Percentiles rank a stretch among this genome's conserved stretches.
Evolutionary conservation across 2,329 filamentous ascomycete genomes (phyloP).

Genomic region (Trichoderma brevicompactum): DNA sequence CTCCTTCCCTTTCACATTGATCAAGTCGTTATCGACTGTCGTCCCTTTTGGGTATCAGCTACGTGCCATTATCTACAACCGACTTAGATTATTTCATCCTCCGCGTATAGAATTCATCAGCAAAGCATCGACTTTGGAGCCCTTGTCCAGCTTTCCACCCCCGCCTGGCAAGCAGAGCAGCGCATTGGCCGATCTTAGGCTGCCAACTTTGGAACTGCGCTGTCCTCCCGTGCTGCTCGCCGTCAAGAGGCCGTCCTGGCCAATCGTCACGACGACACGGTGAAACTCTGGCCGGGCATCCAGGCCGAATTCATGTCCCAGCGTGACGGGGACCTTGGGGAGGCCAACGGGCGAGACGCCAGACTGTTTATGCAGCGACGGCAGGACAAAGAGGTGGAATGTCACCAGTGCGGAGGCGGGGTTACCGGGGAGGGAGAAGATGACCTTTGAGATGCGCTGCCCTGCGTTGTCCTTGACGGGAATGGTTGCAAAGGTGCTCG

Average conservation of each 20-base stretch:
- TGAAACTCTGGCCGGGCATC: constrained; percentile 91
- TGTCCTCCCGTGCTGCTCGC: constrained; percentile 88
- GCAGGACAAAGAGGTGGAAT: constrained; percentile 91
- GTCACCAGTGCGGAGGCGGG: constrained; percentile 92
- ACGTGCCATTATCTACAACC: neutral
- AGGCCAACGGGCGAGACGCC: constrained; percentile 72
- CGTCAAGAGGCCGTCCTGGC: constrained; percentile 67
- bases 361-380: constrained; percentile 76
- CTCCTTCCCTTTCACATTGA: neutral
- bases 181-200: constrained; percentile 85
- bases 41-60: neutral
- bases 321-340: constrained; percentile 69
- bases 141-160: constrained; percentile 67
- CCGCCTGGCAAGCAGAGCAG: constrained; percentile 74
- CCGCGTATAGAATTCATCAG: constrained; percentile 65
- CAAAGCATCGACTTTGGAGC: constrained; percentile 74
- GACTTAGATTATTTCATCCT: constrained; percentile 1
- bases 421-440: constrained; percentile 93
- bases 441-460: constrained; percentile 65
- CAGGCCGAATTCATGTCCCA: constrained; percentile 73
- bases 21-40: neutral
- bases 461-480: constrained; percentile 65
- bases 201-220: constrained; percentile 86
- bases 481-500: constrained; percentile 93
- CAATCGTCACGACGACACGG: constrained; percentile 72